phyloP scores from a whole-genome alignment of 2,329 filamentous ascomycete genomes.

The Hymenotorrendiella dingleyae region DNA sequence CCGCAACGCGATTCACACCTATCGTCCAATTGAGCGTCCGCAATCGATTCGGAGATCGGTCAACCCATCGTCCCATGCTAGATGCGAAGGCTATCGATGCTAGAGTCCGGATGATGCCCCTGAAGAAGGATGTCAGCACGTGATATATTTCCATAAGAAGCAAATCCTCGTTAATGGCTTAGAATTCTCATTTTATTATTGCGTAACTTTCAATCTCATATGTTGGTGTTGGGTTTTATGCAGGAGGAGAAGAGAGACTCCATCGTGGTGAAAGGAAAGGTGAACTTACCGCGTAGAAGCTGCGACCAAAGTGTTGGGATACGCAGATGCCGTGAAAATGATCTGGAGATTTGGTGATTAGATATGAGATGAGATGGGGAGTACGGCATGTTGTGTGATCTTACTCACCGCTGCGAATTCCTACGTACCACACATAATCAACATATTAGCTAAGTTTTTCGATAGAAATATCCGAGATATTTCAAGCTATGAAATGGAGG shows the following conservation, averaged over 20 bases:
- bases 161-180: too few species aligned
- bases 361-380: too few species aligned
- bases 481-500: not conserved
- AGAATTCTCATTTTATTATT: too few species aligned
- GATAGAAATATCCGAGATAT: not conserved
- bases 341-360: conserved; percentile 35
- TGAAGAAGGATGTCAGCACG: conserved; percentile 15
- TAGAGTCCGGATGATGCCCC: conserved; percentile 32
- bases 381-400: too few species aligned
- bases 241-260: too few species aligned
- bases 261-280: too few species aligned
- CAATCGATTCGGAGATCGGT: conserved; percentile 35
- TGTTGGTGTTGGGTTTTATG: too few species aligned
- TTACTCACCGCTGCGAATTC: conserved; percentile 26
- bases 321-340: conserved; percentile 46
- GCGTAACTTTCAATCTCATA: too few species aligned
- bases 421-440: too few species aligned
- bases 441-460: not conserved
- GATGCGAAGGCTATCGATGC: conserved; percentile 38
- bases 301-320: conserved; percentile 36
- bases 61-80: conserved; percentile 38
- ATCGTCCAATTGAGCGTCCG: conserved; percentile 38
- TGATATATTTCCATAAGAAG: conserved; percentile 7
- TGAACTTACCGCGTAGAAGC: conserved; percentile 34
- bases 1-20: conserved; percentile 35